These are phyloP conservation scores for Rhytidiadelphus loreus DNA, from an alignment of 225 moss, liverwort and hornwort genomes.

Conservation along the genomic window DNA sequence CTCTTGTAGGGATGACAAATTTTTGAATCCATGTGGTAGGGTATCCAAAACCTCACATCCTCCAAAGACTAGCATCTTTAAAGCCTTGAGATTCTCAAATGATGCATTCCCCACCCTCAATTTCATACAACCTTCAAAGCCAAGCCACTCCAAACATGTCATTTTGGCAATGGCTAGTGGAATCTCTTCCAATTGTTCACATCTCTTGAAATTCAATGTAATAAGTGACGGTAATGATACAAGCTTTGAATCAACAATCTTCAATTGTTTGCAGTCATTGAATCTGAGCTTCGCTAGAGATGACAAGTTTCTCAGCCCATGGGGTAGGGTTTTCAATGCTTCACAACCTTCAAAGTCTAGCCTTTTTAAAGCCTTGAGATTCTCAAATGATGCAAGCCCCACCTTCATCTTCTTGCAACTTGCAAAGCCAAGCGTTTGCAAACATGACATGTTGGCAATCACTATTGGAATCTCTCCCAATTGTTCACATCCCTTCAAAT, in stretches of 20 bases:
- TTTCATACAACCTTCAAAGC: neutral
- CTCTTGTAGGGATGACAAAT: fast-evolving
- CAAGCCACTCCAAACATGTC: neutral
- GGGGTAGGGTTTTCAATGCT: fast-evolving
- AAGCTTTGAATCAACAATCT: fast-evolving
- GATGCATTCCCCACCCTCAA: neutral
- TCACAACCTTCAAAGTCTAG: fast-evolving
- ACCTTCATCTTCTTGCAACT: too few species aligned
- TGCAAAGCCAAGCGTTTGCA: too few species aligned
- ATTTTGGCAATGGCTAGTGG: neutral
- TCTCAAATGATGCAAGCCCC: too few species aligned
- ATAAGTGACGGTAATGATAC: neutral
- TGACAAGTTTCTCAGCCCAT: neutral
- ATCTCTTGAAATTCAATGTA: neutral
- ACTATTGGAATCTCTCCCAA: too few species aligned
- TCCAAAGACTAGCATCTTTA: fast-evolving
- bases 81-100: neutral
- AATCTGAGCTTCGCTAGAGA: fast-evolving
- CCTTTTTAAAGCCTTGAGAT: too few species aligned
- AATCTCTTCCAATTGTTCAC: neutral
- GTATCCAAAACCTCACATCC: neutral
- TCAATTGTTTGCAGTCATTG: neutral
- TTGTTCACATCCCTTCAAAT: too few species aligned
- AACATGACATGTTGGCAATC: too few species aligned
- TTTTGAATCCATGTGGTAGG: fast-evolving